phyloP scores from a whole-genome alignment of 768 basidiomycete genomes.

The Lactarius vividus region DNA sequence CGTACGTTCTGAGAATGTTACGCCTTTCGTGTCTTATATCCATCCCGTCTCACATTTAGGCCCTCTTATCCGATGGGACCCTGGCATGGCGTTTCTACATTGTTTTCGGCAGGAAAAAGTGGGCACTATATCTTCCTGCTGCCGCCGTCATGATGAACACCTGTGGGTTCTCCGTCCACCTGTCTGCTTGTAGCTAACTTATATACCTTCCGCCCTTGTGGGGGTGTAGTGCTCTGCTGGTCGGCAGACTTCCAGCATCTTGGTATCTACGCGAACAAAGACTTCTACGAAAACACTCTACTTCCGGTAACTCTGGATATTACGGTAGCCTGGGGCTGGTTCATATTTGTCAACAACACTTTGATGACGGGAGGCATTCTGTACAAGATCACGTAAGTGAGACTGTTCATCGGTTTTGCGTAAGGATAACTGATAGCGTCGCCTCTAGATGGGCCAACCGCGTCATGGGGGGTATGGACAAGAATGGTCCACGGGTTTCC shows the following conservation, averaged over 20 bases:
- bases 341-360: conserved; percentile 30
- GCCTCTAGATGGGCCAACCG: conserved; percentile 1
- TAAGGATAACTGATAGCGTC: background rate
- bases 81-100: conserved; percentile 32
- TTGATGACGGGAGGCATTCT: conserved; percentile 29
- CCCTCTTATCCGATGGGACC: conserved; percentile 29
- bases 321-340: conserved; percentile 32
- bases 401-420: background rate
- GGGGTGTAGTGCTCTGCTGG: conserved; percentile 28
- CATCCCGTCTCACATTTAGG: conserved; percentile 18
- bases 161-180: conserved; percentile 16
- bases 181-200: background rate
- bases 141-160: conserved; percentile 26
- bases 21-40: background rate
- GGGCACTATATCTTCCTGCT: conserved; percentile 29
- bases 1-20: background rate
- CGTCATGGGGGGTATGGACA: background rate
- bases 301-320: conserved; percentile 27
- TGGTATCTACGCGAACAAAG: conserved; percentile 21
- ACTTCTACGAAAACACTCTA: conserved; percentile 23
- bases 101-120: conserved; percentile 26
- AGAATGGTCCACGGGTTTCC: background rate
- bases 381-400: conserved; percentile 28
- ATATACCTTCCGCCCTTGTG: background rate
- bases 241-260: conserved; percentile 28